A percentile compares a stretch with the other conserved stretches of the same genome.
Evolutionary conservation across 139 green algal genomes (phyloP).

Genomic region (Picochlorum sp.): DNA sequence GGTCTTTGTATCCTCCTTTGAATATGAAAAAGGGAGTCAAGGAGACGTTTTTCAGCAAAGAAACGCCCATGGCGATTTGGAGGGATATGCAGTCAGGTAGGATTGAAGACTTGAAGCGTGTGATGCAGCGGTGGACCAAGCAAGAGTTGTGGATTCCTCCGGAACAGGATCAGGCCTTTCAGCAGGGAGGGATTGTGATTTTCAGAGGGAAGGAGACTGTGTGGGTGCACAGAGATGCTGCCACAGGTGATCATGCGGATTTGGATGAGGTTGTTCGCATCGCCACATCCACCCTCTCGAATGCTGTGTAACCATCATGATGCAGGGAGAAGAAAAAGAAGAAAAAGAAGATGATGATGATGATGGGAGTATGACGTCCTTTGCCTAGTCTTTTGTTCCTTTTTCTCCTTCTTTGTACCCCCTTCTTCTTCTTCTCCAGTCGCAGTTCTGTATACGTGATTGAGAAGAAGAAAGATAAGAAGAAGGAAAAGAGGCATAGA

Average conservation of each 20-base stretch:
- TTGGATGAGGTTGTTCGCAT: constrained; percentile 34
- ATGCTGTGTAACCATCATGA: too few relatives aligned
- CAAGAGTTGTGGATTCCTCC: constrained; percentile 71
- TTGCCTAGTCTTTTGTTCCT: too few relatives aligned
- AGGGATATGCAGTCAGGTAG: constrained; percentile 30
- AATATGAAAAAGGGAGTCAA: constrained; percentile 48
- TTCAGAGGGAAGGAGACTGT: constrained; percentile 56
- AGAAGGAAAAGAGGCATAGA: too few relatives aligned
- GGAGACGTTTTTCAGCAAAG: constrained; percentile 45
- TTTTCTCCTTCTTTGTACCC: too few relatives aligned
- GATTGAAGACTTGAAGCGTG: constrained; percentile 44
- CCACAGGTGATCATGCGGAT: constrained; percentile 61
- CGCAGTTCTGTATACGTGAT: too few relatives aligned
- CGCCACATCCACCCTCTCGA: neutral
- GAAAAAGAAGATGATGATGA: too few relatives aligned
- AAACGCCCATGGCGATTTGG: constrained; percentile 55
- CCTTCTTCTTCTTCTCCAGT: too few relatives aligned
- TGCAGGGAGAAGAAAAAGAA: too few relatives aligned
- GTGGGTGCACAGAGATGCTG: constrained; percentile 53
- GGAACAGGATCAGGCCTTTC: constrained; percentile 40
- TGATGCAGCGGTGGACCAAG: constrained; percentile 32
- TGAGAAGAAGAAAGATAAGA: too few relatives aligned
- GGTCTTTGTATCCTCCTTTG: constrained; percentile 60
- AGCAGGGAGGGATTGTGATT: constrained; percentile 53
- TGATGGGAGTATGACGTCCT: too few relatives aligned